These are phyloP conservation scores for Hsuehochloa calcarea DNA, from an alignment of 176 grass and related monocot species.

Conservation along the genomic window DNA sequence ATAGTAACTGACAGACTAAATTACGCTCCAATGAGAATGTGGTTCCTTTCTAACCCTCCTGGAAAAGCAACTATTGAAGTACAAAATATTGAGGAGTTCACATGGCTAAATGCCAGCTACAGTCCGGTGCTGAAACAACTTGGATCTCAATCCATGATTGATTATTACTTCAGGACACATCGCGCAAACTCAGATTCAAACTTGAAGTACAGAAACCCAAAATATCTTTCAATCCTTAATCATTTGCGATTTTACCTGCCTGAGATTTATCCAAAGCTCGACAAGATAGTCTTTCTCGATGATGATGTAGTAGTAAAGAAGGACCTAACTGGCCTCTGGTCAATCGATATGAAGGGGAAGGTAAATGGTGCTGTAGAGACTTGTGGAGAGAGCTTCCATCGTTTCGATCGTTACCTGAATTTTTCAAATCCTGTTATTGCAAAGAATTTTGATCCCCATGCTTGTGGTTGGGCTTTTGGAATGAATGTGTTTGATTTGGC, in stretches of 20 bases:
- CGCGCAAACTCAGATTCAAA: slow-evolving; percentile 60
- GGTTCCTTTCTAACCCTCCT: slow-evolving; percentile 87
- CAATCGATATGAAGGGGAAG: slow-evolving; percentile 74
- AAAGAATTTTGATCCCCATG: slow-evolving; percentile 71
- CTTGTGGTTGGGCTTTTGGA: slow-evolving; percentile 36
- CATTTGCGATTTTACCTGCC: slow-evolving; percentile 84
- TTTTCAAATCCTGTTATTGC: slow-evolving; percentile 83
- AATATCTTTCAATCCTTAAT: slow-evolving; percentile 89
- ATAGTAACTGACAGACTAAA: slow-evolving; percentile 89
- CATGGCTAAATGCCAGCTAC: slow-evolving; percentile 82
- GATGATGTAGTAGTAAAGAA: slow-evolving; percentile 86
- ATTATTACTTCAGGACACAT: slow-evolving; percentile 77
- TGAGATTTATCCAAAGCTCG: slow-evolving; percentile 78
- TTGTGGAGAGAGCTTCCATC: slow-evolving; percentile 79
- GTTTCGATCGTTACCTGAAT: slow-evolving; percentile 78
- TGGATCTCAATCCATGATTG: slow-evolving; percentile 72
- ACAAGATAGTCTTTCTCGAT: slow-evolving; percentile 88
- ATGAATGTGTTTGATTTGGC: slow-evolving; percentile 76
- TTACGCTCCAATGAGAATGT: slow-evolving; percentile 88
- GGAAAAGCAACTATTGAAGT: slow-evolving; percentile 75
- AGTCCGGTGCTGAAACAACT: slow-evolving; percentile 79
- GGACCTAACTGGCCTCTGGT: slow-evolving; percentile 76
- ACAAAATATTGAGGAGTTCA: slow-evolving; percentile 75
- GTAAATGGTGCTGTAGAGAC: slow-evolving; percentile 89
- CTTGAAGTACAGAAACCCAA: slow-evolving; percentile 86